phyloP scores from a whole-genome alignment of 495 filamentous ascomycete species.

The Podospora conica region DNA sequence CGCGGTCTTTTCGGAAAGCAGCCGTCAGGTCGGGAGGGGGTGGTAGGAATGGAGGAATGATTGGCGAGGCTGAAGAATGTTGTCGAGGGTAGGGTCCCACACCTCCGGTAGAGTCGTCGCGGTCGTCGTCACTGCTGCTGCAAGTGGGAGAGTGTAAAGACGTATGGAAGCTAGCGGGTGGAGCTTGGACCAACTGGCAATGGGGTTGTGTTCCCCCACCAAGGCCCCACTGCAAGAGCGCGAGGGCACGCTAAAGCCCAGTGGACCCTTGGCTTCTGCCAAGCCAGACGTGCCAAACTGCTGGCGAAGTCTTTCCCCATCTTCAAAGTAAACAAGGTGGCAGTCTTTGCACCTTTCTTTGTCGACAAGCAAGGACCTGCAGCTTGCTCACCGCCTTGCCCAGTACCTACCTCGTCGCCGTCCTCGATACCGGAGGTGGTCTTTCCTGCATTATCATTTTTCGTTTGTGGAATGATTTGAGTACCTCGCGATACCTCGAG shows the following conservation, averaged over 20 bases:
- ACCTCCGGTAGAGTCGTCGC: background rate
- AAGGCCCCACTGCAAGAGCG: background rate
- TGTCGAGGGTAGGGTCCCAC: background rate
- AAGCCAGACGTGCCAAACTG: background rate
- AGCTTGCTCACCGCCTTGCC: background rate
- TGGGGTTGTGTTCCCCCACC: background rate
- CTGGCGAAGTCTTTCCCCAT: background rate
- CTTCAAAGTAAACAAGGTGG: slow-evolving; percentile 9
- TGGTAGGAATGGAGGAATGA: background rate
- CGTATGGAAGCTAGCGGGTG: background rate
- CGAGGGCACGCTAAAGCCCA: background rate
- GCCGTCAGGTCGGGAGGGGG: background rate
- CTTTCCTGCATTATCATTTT: background rate
- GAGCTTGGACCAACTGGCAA: background rate
- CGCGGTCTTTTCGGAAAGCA: background rate
- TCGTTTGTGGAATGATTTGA: slow-evolving; percentile 5
- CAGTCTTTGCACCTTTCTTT: background rate
- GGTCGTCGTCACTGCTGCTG: background rate
- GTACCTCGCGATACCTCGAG: background rate
- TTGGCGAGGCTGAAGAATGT: background rate
- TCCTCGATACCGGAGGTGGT: background rate
- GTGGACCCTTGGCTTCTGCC: background rate
- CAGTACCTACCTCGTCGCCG: background rate
- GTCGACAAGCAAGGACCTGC: background rate
- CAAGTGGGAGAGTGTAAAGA: background rate